A percentile compares a stretch with the other conserved stretches of the same genome.
Evolutionary conservation across 257 asterid species (phyloP).

Genomic region (Lycium barbarum): DNA sequence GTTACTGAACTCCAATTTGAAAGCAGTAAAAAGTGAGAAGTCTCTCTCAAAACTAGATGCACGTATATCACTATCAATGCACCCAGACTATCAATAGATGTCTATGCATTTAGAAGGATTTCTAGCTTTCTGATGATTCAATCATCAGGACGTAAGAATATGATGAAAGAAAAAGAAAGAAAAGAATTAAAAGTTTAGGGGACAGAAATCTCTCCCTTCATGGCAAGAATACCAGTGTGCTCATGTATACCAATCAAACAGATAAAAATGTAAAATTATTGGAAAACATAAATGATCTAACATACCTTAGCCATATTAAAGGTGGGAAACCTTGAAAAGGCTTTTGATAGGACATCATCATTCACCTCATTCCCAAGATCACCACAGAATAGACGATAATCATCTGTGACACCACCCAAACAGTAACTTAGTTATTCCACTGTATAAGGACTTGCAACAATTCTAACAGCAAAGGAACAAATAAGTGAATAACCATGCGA

Average conservation of each 20-base stretch:
- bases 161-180: no score
- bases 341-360: conserved; percentile 90
- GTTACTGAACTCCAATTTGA: not conserved
- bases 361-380: conserved; percentile 99
- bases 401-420: conserved; percentile 61
- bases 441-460: not conserved
- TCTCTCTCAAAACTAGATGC: not conserved
- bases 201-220: not conserved
- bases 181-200: not conserved
- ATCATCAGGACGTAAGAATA: not conserved
- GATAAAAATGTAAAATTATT: not conserved
- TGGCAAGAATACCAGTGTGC: conserved; percentile 55
- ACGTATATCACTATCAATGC: not conserved
- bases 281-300: not conserved
- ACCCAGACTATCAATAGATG: not conserved
- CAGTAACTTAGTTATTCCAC: conserved; percentile 8
- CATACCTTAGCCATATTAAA: conserved; percentile 86
- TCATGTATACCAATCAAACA: conserved; percentile 48
- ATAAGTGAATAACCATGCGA: not conserved
- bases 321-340: conserved; percentile 83
- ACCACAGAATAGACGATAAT: conserved; percentile 91
- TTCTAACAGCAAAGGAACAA: conserved; percentile 8
- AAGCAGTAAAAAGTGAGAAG: not conserved
- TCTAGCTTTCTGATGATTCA: conserved; percentile 18
- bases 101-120: not conserved